These are phyloP conservation scores for Saturnispora ahearnii DNA, from an alignment of 805 yeast species.

Conservation along the genomic window DNA sequence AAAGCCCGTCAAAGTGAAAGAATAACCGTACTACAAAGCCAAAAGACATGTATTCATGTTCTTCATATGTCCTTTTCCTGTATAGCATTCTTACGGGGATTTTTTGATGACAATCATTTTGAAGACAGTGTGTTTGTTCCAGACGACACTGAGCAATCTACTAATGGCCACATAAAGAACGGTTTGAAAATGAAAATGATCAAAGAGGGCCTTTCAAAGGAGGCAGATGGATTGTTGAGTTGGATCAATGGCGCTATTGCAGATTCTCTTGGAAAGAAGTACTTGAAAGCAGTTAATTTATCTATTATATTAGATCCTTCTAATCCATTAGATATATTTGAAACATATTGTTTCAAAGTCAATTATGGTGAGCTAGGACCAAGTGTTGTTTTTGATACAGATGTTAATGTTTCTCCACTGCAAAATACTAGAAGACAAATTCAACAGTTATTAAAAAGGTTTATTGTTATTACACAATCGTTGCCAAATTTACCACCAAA, in stretches of 20 bases:
- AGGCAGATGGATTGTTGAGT: constrained; percentile 40
- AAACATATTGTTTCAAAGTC: constrained; percentile 43
- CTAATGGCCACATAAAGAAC: constrained; percentile 2
- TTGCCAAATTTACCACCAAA: constrained; percentile 42
- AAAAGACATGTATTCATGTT: constrained; percentile 39
- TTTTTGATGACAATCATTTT: constrained; percentile 48
- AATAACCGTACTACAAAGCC: constrained; percentile 26
- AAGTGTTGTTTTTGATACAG: constrained; percentile 8
- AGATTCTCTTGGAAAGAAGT: constrained; percentile 35
- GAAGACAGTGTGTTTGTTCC: constrained; percentile 37
- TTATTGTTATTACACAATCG: constrained; percentile 45
- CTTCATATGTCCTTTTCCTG: constrained; percentile 48
- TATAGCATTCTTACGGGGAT: constrained; percentile 45
- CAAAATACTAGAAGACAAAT: constrained; percentile 34
- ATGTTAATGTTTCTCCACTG: constrained; percentile 15
- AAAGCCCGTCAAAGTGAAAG: constrained; percentile 12
- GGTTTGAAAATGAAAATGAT: constrained; percentile 42
- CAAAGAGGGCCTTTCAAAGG: constrained; percentile 35
- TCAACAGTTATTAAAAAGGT: constrained; percentile 41
- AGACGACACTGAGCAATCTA: constrained; percentile 1
- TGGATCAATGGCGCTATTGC: constrained; percentile 47
- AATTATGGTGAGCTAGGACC: constrained; percentile 27
- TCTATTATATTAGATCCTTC: constrained; percentile 36
- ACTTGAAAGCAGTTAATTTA: constrained; percentile 37
- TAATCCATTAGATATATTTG: constrained; percentile 36